phyloP scores from a whole-genome alignment of 257 asterid species.

The Forsythia viridissima region DNA sequence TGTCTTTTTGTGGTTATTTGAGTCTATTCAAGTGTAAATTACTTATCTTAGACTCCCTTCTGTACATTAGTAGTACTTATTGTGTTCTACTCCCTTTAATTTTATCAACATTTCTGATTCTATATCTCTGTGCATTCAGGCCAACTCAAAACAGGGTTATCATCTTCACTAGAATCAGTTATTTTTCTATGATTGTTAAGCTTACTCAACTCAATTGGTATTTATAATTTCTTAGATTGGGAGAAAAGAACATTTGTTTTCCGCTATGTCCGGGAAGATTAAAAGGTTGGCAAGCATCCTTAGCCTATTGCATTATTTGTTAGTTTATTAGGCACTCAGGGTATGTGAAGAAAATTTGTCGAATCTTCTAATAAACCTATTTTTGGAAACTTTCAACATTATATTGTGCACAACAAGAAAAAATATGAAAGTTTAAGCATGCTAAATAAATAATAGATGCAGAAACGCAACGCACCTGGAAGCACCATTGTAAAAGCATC shows the following conservation, averaged over 20 bases:
- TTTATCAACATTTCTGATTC: background rate
- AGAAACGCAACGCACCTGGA: conserved; percentile 57
- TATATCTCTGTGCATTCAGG: background rate
- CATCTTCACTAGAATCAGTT: background rate
- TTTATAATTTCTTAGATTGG: background rate
- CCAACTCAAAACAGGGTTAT: background rate
- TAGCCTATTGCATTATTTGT: background rate
- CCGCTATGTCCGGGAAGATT: background rate
- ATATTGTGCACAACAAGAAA: background rate
- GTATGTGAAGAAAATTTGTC: background rate
- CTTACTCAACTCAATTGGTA: background rate
- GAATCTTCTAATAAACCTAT: background rate
- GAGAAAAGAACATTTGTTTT: background rate
- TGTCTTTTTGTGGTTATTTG: background rate
- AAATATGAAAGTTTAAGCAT: background rate
- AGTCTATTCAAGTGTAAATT: background rate
- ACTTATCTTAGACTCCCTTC: background rate
- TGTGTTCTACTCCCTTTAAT: background rate
- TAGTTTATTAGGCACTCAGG: background rate
- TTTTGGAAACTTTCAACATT: background rate
- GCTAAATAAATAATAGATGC: background rate
- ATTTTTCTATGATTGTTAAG: background rate
- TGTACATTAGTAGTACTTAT: background rate
- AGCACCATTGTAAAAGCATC: conserved; percentile 86
- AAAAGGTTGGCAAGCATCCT: background rate